Conservation (phyloP, 257 asterid species). For the Rauvolfia tetraphylla region DNA sequence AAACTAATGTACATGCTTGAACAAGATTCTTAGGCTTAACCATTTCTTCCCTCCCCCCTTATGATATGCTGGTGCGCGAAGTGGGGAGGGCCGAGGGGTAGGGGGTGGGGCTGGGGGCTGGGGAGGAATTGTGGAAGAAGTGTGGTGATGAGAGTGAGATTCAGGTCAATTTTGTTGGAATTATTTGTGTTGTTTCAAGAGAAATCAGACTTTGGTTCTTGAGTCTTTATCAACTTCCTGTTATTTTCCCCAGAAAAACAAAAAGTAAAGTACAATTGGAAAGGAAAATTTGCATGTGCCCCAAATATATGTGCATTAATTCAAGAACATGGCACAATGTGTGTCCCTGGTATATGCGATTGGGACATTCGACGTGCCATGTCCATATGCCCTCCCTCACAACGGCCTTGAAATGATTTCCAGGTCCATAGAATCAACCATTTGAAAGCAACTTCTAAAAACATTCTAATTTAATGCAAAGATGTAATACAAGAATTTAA, state of each 20-base stretch:
- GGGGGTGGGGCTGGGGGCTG: not conserved
- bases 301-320: constrained; percentile 25
- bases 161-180: constrained; percentile 8
- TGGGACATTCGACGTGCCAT: constrained; percentile 39
- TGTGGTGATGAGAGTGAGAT: not conserved
- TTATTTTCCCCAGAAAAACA: not conserved
- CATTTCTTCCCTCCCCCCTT: no score
- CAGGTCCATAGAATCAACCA: not conserved
- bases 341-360: constrained; percentile 30
- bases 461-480: no score
- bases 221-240: not conserved
- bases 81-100: no score
- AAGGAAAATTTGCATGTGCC: constrained; percentile 40
- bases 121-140: no score
- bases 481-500: no score
- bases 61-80: no score
- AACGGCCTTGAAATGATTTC: not conserved
- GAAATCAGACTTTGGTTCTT: not conserved
- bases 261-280: not conserved
- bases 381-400: constrained; percentile 38
- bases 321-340: constrained; percentile 55
- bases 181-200: not conserved
- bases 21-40: no score
- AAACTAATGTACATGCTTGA: no score
- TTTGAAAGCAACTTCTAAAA: not conserved